phyloP scores from a whole-genome alignment of 2,329 filamentous ascomycete species.

The Akanthomyces lecanii region DNA sequence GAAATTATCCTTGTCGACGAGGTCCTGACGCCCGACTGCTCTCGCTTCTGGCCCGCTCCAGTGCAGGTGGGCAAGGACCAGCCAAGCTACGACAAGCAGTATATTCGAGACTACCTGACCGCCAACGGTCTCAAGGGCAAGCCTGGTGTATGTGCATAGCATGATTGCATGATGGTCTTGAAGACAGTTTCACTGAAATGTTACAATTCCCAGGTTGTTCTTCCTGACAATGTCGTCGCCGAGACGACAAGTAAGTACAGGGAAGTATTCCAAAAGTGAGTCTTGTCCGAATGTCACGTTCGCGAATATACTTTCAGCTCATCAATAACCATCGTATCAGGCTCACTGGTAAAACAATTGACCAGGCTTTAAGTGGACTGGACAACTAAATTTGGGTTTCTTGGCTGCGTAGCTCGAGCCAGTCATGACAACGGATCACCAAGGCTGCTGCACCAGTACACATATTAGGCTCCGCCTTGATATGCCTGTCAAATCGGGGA shows the following conservation, averaged over 20 bases:
- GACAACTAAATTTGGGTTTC: constrained; percentile 19
- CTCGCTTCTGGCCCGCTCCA: constrained; percentile 79
- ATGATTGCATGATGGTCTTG: not conserved
- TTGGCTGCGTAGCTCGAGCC: not conserved
- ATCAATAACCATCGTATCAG: not conserved
- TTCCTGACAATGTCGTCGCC: constrained; percentile 68
- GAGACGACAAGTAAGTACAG: constrained; percentile 69
- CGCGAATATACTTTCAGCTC: not conserved
- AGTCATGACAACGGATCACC: not conserved
- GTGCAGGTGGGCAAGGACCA: constrained; percentile 67
- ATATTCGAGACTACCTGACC: constrained; percentile 77
- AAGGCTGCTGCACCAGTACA: not conserved
- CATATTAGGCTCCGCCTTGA: not conserved
- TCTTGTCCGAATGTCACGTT: not conserved
- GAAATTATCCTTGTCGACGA: constrained; percentile 60
- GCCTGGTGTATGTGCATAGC: constrained; percentile 11
- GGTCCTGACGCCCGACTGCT: constrained; percentile 78
- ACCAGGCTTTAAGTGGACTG: constrained; percentile 17
- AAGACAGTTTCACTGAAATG: not conserved
- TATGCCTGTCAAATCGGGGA: not conserved
- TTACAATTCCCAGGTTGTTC: constrained; percentile 27
- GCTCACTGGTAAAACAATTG: constrained; percentile 19
- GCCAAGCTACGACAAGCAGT: constrained; percentile 86
- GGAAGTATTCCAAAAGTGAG: constrained; percentile 56
- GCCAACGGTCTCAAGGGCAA: constrained; percentile 53